These are phyloP conservation scores for Hanseniaspora thailandica DNA, from an alignment of 805 yeast species.

Conservation along the genomic window DNA sequence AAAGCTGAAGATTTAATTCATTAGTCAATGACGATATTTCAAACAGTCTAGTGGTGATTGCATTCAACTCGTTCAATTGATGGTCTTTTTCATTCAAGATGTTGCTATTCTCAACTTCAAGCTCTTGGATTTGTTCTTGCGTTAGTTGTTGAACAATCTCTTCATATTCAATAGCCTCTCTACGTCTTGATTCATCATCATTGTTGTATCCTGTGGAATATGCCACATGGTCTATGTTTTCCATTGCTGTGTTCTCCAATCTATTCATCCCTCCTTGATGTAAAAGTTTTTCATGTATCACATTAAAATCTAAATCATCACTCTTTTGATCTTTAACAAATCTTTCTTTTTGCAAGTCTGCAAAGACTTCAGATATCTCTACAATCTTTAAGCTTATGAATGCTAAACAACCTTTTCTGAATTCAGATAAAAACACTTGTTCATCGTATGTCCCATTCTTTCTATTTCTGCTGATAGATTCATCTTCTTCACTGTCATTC, in stretches of 20 bases:
- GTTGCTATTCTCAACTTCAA: constrained; percentile 49
- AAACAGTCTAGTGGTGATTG: constrained; percentile 48
- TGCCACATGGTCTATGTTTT: constrained; percentile 29
- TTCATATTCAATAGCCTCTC: constrained; percentile 29
- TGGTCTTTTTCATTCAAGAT: constrained; percentile 43
- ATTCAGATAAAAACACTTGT: constrained; percentile 17
- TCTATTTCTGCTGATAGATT: constrained; percentile 15
- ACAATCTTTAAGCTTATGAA: constrained; percentile 20
- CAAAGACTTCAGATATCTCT: constrained; percentile 22
- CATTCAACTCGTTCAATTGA: constrained; percentile 48
- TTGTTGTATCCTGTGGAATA: constrained; percentile 17
- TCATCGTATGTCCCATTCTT: constrained; percentile 4
- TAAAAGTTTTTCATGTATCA: constrained; percentile 23
- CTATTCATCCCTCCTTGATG: constrained; percentile 14
- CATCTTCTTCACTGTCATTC: constrained; percentile 17
- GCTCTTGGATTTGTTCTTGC: constrained; percentile 46
- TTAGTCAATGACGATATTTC: constrained; percentile 68
- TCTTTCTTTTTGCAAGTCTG: constrained; percentile 21
- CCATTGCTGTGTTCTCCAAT: constrained; percentile 14
- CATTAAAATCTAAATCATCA: constrained; percentile 20
- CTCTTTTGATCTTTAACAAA: constrained; percentile 22
- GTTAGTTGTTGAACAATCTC: constrained; percentile 29
- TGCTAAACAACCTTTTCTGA: constrained; percentile 18
- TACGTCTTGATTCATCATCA: constrained; percentile 23
- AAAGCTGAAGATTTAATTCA: constrained; percentile 61